Conservation (phyloP, 768 basidiomycete species). For the Tephrocybe sp. region DNA sequence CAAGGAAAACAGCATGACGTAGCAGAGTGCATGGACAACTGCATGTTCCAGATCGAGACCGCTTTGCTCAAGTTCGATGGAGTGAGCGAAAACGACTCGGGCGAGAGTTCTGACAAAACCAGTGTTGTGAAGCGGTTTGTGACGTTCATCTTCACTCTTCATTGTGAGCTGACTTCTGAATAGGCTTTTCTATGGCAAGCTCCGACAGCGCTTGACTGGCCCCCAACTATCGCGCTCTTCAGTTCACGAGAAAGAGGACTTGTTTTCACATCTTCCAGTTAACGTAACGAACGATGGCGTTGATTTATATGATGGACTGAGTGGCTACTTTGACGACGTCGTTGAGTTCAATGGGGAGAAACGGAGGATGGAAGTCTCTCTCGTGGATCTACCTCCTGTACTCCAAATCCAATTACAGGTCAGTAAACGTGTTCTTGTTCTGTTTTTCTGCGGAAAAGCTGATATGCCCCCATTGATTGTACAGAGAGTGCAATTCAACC, state of each 20-base stretch:
- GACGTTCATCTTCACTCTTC: not conserved
- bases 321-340: conserved; percentile 85
- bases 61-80: conserved; percentile 76
- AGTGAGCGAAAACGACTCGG: conserved; percentile 35
- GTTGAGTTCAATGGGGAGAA: conserved; percentile 87
- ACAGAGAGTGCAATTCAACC: conserved; percentile 92
- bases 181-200: conserved; percentile 84
- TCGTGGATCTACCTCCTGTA: conserved; percentile 85
- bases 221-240: conserved; percentile 45
- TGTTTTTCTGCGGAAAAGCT: not conserved
- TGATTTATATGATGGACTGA: conserved; percentile 92
- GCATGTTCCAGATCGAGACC: conserved; percentile 97
- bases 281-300: conserved; percentile 88
- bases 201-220: conserved; percentile 52
- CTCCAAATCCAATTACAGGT: conserved; percentile 97
- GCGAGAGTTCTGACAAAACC: conserved; percentile 51
- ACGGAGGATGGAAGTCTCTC: conserved; percentile 81
- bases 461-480: conserved; percentile 11
- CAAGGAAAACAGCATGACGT: conserved; percentile 96
- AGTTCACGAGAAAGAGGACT: conserved; percentile 82
- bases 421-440: conserved; percentile 18
- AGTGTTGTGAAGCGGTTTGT: conserved; percentile 82
- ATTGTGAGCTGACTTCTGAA: not conserved
- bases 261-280: conserved; percentile 92
- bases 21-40: conserved; percentile 98